Conservation (phyloP, 768 basidiomycete genomes). For the Mycena leptocephala region DNA sequence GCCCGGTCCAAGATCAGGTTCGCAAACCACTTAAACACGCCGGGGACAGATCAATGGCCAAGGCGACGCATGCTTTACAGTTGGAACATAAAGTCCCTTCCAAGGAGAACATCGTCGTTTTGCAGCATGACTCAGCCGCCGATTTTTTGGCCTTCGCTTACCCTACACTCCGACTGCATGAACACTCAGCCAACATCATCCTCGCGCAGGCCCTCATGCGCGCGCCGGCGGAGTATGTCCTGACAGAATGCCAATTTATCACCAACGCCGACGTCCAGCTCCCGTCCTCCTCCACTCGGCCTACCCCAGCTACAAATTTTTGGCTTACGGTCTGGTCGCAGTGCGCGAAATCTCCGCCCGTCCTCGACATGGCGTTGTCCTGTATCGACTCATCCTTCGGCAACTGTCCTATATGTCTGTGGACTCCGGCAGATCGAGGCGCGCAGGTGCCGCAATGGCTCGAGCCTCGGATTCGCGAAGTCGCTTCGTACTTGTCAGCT, state of each 20-base stretch:
- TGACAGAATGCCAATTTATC: conserved; percentile 55
- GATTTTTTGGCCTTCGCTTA: conserved; percentile 60
- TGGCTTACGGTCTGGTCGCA: conserved; percentile 69
- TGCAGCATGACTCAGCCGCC: conserved; percentile 57
- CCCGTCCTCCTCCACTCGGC: conserved; percentile 39
- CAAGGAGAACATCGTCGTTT: conserved; percentile 42
- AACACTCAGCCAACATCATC: conserved; percentile 68
- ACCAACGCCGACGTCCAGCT: conserved; percentile 51
- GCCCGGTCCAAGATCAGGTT: too few relatives aligned
- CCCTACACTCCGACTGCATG: conserved; percentile 59
- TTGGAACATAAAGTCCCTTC: too few relatives aligned
- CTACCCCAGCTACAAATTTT: conserved; percentile 48
- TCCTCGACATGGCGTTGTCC: conserved; percentile 62
- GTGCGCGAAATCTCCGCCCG: conserved; percentile 43
- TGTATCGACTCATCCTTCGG: conserved; percentile 63
- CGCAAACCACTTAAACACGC: too few relatives aligned
- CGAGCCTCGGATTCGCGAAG: conserved; percentile 52
- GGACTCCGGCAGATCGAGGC: conserved; percentile 57
- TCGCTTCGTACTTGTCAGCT: conserved; percentile 54
- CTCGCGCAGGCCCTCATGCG: conserved; percentile 66
- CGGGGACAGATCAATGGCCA: too few relatives aligned
- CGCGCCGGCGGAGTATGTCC: conserved; percentile 53
- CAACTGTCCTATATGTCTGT: conserved; percentile 69
- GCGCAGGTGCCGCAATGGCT: conserved; percentile 44
- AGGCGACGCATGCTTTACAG: too few relatives aligned